Evolutionary conservation across 352 stramenopile genomes (phyloP).

Genomic region (Phytophthora megakarya): DNA sequence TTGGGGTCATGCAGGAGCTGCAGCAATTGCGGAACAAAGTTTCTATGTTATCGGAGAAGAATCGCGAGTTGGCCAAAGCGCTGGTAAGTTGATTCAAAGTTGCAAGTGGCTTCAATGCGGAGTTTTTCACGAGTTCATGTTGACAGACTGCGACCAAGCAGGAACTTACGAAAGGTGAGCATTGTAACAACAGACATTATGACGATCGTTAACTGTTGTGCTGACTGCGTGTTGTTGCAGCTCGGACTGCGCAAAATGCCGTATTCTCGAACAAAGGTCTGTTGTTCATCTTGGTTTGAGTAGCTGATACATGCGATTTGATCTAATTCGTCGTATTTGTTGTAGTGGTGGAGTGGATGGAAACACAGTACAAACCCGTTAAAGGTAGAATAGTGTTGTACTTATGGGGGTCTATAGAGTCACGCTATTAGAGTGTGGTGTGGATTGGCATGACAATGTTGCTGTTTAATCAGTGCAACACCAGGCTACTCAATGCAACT

Average conservation of each 20-base stretch:
- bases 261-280: constrained; percentile 43
- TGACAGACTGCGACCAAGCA: constrained; percentile 59
- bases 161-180: constrained; percentile 53
- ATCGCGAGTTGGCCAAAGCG: constrained; percentile 66
- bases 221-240: constrained; percentile 18
- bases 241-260: constrained; percentile 27
- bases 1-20: constrained; percentile 69
- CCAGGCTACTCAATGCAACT: constrained; percentile 34
- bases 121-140: background rate
- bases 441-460: too few relatives aligned
- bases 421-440: too few relatives aligned
- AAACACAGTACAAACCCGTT: constrained; percentile 12
- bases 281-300: background rate
- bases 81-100: constrained; percentile 39
- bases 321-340: background rate
- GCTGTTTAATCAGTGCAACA: constrained; percentile 27
- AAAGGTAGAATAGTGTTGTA: constrained; percentile 17
- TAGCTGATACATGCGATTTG: background rate
- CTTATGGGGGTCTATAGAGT: too few relatives aligned
- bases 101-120: background rate
- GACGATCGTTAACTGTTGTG: background rate
- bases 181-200: background rate
- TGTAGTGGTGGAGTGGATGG: constrained; percentile 44
- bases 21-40: constrained; percentile 56
- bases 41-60: constrained; percentile 52